Percentiles rank a stretch among this genome's conserved stretches.
phyloP scores from a whole-genome alignment of 129 eudicot genomes.

The Helichrysum umbraculigerum region DNA sequence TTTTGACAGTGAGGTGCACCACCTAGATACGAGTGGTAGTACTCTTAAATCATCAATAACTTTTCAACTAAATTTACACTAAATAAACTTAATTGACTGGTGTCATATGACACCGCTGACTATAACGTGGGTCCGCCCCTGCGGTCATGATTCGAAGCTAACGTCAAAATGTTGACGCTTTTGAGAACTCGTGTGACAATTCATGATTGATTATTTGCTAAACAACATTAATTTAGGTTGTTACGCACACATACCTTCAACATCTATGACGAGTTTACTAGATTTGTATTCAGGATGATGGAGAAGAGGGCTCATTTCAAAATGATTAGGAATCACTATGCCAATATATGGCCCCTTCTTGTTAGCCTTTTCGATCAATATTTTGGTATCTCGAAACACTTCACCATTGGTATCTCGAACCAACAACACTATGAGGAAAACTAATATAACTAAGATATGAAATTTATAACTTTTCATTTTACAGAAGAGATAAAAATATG shows the following conservation, averaged over 20 bases:
- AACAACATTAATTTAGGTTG: background rate
- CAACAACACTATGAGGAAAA: constrained; percentile 6
- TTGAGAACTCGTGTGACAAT: background rate
- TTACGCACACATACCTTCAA: constrained; percentile 33
- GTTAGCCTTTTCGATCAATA: constrained; percentile 33
- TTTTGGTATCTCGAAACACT: constrained; percentile 21
- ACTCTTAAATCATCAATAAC: too few relatives aligned
- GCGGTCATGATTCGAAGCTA: background rate
- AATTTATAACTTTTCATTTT: constrained; percentile 15
- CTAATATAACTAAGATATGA: background rate
- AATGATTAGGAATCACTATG: constrained; percentile 54
- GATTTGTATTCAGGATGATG: constrained; percentile 46
- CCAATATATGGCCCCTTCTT: constrained; percentile 53
- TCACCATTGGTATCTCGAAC: constrained; percentile 29
- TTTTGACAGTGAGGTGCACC: too few relatives aligned
- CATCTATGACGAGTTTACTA: constrained; percentile 29
- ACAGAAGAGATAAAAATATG: background rate
- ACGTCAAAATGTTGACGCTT: background rate
- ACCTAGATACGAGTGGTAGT: too few relatives aligned
- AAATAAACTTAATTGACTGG: too few relatives aligned
- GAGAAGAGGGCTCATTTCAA: constrained; percentile 65
- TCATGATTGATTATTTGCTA: background rate
- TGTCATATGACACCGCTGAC: too few relatives aligned
- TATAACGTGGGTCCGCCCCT: too few relatives aligned
- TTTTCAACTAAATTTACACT: too few relatives aligned